Evolutionary conservation across 2,329 filamentous ascomycete species (phyloP), one percentile per base, ranked within the genome.

Genomic region (Ascochyta clinopodiicola): DNA sequence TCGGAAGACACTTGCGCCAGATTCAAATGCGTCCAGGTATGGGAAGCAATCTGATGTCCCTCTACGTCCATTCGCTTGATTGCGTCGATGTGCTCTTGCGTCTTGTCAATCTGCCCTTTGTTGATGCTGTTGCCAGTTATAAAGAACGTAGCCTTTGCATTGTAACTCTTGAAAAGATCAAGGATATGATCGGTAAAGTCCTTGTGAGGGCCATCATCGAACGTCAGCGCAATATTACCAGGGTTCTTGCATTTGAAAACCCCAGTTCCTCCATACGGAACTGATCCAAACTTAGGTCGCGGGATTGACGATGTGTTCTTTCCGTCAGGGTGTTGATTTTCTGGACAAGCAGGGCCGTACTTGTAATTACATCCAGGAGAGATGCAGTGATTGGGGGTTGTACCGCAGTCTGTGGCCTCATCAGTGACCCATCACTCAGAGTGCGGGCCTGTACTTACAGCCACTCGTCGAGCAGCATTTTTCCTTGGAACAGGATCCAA

Each of bases 61-160:
- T 82, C 80, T 34, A 68, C 57, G 55, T 80, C 59, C 79, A 84
- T 84, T 56, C 82, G 81, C 72, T 83, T 81, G 53, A 87, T 82
- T 15, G 82, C 80, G 9, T 75, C 73, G 9, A 74, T 69, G 67
- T 81, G 82, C 58, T 73, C 74, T 9, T 77, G 75, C 13, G 74
- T 77, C 49, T 81, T 77, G 59, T 86, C 84, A 61, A 86, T 86
- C 61, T 79, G 70, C 31, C 83, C 82, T 70, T 85, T 85, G 61
- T 79, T 79, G 35, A 82, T 76, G 71, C 84, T 85, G 70, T 80
- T 84, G 4, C 83, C 83, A 7, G 81, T 85, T 57, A 89, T 79
- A 72, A 89, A 89, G 71, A 90, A 90, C 1, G 88, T 90, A 1
- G 86, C 87, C 60, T 84, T 87, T 13, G 84, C 86, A 24, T 81